Conservation (phyloP, 345 rosid genomes). For the Boechera stricta region DNA sequence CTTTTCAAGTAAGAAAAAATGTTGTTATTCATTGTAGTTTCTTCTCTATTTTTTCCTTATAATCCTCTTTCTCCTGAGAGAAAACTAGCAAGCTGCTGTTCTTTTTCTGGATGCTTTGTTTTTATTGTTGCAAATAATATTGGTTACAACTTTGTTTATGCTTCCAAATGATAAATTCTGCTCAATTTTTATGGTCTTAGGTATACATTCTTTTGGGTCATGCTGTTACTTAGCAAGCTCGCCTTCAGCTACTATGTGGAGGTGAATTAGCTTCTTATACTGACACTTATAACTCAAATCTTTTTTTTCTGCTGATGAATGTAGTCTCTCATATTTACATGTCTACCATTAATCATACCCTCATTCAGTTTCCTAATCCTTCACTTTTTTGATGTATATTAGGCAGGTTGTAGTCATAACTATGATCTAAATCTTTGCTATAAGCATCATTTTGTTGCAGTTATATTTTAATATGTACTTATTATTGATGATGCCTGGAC, state of each 20-base stretch:
- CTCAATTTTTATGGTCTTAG: conserved; percentile 51
- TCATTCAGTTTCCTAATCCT: conserved; percentile 26
- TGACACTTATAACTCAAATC: conserved; percentile 13
- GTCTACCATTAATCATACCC: conserved; percentile 22
- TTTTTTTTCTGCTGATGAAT: conserved; percentile 31
- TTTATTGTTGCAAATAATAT: conserved; percentile 4
- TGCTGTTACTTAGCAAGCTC: conserved; percentile 88
- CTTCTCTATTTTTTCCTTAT: conserved; percentile 17
- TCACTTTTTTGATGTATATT: conserved; percentile 9
- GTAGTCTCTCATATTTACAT: conserved; percentile 24
- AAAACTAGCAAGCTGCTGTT: conserved; percentile 11
- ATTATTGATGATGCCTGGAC: conserved; percentile 36
- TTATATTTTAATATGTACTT: conserved; percentile 27
- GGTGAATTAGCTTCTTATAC: conserved; percentile 53
- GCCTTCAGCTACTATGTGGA: conserved; percentile 99
- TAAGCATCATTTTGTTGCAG: conserved; percentile 17
- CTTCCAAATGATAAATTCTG: conserved; percentile 30
- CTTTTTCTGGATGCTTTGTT: conserved; percentile 24
- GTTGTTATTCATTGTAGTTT: conserved; percentile 22
- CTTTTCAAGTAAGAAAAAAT: conserved; percentile 79
- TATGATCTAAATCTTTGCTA: conserved; percentile 7
- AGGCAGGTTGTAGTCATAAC: conserved; percentile 23
- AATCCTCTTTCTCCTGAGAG: conserved; percentile 2
- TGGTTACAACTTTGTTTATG: conserved; percentile 11
- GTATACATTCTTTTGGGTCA: conserved; percentile 94